Evolutionary conservation across 352 stramenopile genomes (phyloP).

Genomic region (Halophytophthora polymorphica): DNA sequence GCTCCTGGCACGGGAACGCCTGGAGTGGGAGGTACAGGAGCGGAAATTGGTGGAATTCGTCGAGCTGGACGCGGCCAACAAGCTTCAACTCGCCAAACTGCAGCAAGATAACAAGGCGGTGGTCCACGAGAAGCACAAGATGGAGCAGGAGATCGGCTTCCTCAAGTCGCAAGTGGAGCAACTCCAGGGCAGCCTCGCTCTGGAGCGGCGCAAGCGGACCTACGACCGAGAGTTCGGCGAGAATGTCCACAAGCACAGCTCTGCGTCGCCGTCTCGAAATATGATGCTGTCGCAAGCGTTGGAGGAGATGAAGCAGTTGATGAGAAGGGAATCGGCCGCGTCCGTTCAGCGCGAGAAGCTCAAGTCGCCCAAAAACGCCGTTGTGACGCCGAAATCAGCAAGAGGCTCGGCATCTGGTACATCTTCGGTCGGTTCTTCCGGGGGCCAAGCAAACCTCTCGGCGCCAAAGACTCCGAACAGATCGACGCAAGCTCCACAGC

Average conservation of each 20-base stretch:
- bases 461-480: constrained; percentile 8
- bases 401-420: neutral
- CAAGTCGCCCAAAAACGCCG: constrained; percentile 17
- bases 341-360: constrained; percentile 36
- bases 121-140: constrained; percentile 38
- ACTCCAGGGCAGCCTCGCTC: constrained; percentile 40
- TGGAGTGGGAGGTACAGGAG: constrained; percentile 25
- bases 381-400: neutral
- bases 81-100: constrained; percentile 31
- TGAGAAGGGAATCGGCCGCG: constrained; percentile 26
- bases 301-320: constrained; percentile 33
- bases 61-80: constrained; percentile 26
- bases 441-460: neutral
- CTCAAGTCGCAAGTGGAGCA: constrained; percentile 31
- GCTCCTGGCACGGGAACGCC: constrained; percentile 21
- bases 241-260: constrained; percentile 12
- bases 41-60: constrained; percentile 28
- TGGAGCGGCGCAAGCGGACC: constrained; percentile 51
- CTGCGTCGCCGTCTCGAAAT: constrained; percentile 19
- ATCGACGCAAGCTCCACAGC: neutral
- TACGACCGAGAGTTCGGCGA: constrained; percentile 42
- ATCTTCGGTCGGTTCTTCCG: constrained; percentile 1
- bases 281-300: constrained; percentile 28
- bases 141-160: constrained; percentile 46
- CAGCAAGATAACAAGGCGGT: constrained; percentile 38